Conservation (phyloP, 129 eudicot genomes). For the Flaveria sonorensis region DNA sequence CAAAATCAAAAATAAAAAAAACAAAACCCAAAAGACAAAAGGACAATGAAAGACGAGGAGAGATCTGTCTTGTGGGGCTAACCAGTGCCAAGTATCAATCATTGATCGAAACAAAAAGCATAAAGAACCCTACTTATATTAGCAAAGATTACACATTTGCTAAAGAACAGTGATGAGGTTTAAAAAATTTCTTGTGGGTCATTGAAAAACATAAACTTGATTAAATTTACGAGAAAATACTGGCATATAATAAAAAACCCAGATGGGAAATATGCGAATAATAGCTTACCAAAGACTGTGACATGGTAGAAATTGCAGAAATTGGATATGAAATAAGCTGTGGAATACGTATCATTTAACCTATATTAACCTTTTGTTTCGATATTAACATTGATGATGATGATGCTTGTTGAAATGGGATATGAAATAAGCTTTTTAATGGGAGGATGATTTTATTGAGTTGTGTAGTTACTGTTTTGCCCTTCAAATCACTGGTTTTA, state of each 20-base stretch:
- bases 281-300: slow-evolving; percentile 47
- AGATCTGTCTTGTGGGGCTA: slow-evolving; percentile 29
- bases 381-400: slow-evolving; percentile 14
- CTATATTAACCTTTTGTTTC: slow-evolving; percentile 28
- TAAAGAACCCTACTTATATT: slow-evolving; percentile 31
- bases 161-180: slow-evolving; percentile 32
- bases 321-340: slow-evolving; percentile 37
- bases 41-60: slow-evolving; percentile 14
- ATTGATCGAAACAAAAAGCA: slow-evolving; percentile 21
- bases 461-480: slow-evolving; percentile 16
- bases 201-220: slow-evolving; percentile 28
- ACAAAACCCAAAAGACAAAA: slow-evolving; percentile 12
- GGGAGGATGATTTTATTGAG: slow-evolving; percentile 18
- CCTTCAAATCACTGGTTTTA: slow-evolving; percentile 33
- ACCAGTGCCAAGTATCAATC: slow-evolving; percentile 28
- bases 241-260: slow-evolving; percentile 17
- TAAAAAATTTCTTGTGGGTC: slow-evolving; percentile 32
- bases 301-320: slow-evolving; percentile 43
- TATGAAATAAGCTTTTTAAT: slow-evolving; percentile 19
- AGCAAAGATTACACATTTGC: slow-evolving; percentile 27
- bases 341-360: slow-evolving; percentile 28
- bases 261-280: slow-evolving; percentile 33
- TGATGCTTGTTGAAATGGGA: background rate
- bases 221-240: slow-evolving; percentile 32
- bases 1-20: background rate